These are phyloP conservation scores for Zalaria obscura DNA, from an alignment of 2,329 filamentous ascomycete genomes.

Conservation along the genomic window DNA sequence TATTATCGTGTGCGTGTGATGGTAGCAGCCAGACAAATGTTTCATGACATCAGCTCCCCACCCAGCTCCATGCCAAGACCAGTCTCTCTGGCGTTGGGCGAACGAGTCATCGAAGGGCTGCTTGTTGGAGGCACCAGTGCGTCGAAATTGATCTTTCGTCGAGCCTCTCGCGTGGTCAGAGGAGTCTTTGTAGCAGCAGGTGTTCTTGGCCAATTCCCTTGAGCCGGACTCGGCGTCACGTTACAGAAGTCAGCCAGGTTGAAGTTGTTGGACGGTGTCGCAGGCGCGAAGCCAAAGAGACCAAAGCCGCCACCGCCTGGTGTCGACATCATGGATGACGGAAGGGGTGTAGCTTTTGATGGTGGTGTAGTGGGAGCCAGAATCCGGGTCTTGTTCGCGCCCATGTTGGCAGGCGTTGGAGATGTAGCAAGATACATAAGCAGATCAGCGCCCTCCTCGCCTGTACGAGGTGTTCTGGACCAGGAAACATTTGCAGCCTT, in stretches of 20 bases:
- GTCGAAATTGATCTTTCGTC: conserved; percentile 72
- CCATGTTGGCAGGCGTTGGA: conserved; percentile 64
- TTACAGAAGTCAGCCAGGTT: conserved; percentile 97
- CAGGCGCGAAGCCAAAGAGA: conserved; percentile 48
- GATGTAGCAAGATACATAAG: conserved; percentile 84
- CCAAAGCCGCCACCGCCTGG: conserved; percentile 46
- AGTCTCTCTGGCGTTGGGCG: conserved; percentile 25
- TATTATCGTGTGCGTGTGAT: too few species aligned
- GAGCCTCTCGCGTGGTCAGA: conserved; percentile 49
- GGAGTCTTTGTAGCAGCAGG: conserved; percentile 54
- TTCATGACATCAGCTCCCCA: conserved; percentile 11
- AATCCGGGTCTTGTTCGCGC: conserved; percentile 29
- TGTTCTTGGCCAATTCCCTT: conserved; percentile 61
- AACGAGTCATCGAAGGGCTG: conserved; percentile 19
- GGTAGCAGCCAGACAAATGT: too few species aligned
- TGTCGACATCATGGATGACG: conserved; percentile 81
- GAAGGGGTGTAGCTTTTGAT: conserved; percentile 44
- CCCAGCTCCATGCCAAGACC: conserved; percentile 53
- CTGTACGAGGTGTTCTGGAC: conserved; percentile 41
- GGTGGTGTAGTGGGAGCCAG: conserved; percentile 41
- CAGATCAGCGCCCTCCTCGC: conserved; percentile 72
- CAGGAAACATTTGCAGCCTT: conserved; percentile 24
- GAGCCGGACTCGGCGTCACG: conserved; percentile 88
- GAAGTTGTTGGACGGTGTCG: conserved; percentile 72
- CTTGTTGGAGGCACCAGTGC: conserved; percentile 46